Evolutionary conservation across 805 yeast species (phyloP), one percentile per base, ranked within the genome.

Genomic region (Brettanomyces anomalus): DNA sequence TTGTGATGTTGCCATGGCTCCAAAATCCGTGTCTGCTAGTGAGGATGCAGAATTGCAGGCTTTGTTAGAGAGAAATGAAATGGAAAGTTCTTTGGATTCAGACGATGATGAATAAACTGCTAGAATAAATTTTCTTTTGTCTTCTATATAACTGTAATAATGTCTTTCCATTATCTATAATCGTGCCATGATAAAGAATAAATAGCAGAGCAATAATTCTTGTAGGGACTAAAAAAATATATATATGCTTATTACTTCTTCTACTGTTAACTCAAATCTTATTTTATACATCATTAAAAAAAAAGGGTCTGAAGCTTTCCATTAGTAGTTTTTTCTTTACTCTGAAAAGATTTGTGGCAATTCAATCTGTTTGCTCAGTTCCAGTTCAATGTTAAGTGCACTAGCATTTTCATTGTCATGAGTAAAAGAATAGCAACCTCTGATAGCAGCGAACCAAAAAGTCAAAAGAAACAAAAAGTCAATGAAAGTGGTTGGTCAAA

Each of bases 41-140:
- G 98, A 93, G 64, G 98, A 93, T 65, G 97, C 96, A 47, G 97
- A 89, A 68, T 77, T 93, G 60, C 95, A 88, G 67, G 96, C 95
- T 47, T 76, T 93, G 52, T 80, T 93, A 77, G 97, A 90, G 68
- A 77, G 85, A 61, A 85, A 87, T 62, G 97, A 87, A 70, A 74
- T 82, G 60, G 96, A 86, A 64, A 89, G 85, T 60, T 79, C 81
- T 61, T 81, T 81, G 56, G 88, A 85, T 46, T 82, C 87, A 39
- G 95, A 85, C 52, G 93, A 81, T 46, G 81, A 76, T 30, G 56
- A 57, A 11, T 65, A 57, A 30, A n/a, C 7, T 20, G 31, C 28
- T 24, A 24, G 28, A 24, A 24, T 33, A 6, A 33, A 10, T 28
- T 28, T 24, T 24, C 3, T 24, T 11, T 24, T 24, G 28, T 24